phyloP scores from a whole-genome alignment of 441 rosid species.

The Macaranga tanarius region DNA sequence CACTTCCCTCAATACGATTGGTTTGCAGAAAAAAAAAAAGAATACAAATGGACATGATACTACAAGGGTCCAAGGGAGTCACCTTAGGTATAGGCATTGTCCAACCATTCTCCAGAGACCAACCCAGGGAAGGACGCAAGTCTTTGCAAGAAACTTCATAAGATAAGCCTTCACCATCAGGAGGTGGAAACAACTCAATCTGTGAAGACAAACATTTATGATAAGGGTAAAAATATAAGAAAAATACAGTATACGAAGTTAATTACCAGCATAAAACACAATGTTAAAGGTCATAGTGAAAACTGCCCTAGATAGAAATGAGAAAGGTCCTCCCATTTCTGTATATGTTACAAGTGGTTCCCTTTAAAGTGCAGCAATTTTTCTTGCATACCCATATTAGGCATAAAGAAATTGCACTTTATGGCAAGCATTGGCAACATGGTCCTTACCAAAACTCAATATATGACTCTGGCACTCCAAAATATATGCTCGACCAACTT shows the following conservation, averaged over 20 bases:
- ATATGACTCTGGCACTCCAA: no score
- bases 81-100: conserved; percentile 45
- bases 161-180: conserved; percentile 62
- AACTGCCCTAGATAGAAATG: no score
- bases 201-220: conserved; percentile 21
- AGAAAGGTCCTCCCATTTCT: no score
- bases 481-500: no score
- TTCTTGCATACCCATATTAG: no score
- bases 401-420: no score
- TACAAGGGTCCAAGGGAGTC: conserved; percentile 2
- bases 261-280: neutral
- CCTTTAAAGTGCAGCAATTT: no score
- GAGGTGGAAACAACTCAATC: conserved; percentile 65
- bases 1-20: neutral
- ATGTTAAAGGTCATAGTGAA: neutral
- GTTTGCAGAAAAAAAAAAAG: neutral
- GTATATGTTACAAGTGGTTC: neutral
- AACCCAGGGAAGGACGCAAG: conserved; percentile 74
- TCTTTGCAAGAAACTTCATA: conserved; percentile 51
- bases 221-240: neutral
- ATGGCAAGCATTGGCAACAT: no score
- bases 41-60: conserved; percentile 2
- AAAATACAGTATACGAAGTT: neutral
- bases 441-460: no score
- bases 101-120: conserved; percentile 76